These are phyloP conservation scores for Verticillium tricorpus DNA, from an alignment of 2,329 filamentous ascomycete genomes.

Conservation along the genomic window DNA sequence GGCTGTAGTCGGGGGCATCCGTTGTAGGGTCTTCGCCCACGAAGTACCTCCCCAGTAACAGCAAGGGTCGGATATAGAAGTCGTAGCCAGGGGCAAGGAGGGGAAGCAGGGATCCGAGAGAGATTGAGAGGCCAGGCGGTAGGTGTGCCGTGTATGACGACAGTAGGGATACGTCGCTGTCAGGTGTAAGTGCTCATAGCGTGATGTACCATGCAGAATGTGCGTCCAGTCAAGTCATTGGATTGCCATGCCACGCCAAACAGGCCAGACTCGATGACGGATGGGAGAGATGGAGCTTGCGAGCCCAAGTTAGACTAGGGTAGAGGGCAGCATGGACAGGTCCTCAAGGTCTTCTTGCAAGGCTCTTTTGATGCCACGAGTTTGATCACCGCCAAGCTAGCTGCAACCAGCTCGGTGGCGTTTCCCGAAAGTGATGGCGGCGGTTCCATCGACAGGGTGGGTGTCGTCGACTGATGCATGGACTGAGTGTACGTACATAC, in stretches of 20 bases:
- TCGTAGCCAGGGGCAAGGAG: not conserved
- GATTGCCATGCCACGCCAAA: not conserved
- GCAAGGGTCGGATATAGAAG: not conserved
- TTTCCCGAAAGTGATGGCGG: not conserved
- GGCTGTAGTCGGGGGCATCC: not conserved
- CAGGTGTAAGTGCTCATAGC: not conserved
- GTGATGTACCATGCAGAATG: not conserved
- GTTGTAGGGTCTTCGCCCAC: not conserved
- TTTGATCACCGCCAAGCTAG: conserved; percentile 3
- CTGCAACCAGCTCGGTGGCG: conserved; percentile 1
- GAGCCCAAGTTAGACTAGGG: not conserved
- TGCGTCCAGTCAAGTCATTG: not conserved
- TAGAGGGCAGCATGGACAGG: not conserved
- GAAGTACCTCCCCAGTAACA: not conserved
- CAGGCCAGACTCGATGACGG: not conserved
- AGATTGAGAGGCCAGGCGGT: not conserved
- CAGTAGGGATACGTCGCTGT: not conserved
- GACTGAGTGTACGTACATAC: not conserved
- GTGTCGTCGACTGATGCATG: not conserved
- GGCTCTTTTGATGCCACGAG: not conserved
- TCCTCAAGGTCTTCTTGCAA: not conserved
- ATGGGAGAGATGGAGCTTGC: not conserved
- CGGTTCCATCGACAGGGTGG: not conserved
- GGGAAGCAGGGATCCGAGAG: not conserved
- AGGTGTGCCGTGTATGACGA: not conserved